phyloP scores from a whole-genome alignment of 768 basidiomycete species.

The Leccinum boreale region DNA sequence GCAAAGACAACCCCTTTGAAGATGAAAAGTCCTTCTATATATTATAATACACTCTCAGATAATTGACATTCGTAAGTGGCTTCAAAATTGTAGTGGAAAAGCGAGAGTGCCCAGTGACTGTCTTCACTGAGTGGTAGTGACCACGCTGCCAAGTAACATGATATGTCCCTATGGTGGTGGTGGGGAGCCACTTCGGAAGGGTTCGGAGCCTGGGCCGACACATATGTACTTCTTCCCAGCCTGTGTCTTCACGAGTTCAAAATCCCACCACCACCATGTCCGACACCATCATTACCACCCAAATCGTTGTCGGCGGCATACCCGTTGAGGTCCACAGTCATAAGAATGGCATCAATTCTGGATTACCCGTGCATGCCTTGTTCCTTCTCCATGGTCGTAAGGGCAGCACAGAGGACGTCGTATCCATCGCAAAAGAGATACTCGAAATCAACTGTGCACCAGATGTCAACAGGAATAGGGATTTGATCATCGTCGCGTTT shows the following conservation, averaged over 20 bases:
- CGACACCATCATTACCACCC: slow-evolving; percentile 7
- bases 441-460: slow-evolving; percentile 19
- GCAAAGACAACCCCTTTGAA: neutral
- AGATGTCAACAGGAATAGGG: slow-evolving; percentile 15
- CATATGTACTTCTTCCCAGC: neutral
- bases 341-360: slow-evolving; percentile 7
- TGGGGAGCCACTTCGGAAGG: too few relatives aligned
- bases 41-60: neutral
- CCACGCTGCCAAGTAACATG: neutral
- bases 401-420: slow-evolving; percentile 10
- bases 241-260: neutral
- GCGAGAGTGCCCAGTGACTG: neutral
- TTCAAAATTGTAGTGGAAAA: neutral
- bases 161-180: neutral
- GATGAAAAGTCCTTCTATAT: neutral
- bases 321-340: slow-evolving; percentile 25
- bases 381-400: slow-evolving; percentile 30
- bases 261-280: slow-evolving; percentile 14
- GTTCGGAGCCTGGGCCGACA: neutral
- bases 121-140: neutral
- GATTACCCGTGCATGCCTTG: slow-evolving; percentile 24
- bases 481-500: slow-evolving; percentile 27
- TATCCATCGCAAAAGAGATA: slow-evolving; percentile 16
- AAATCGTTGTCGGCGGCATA: slow-evolving; percentile 27
- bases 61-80: neutral